A percentile compares a stretch with the other conserved stretches of the same genome.
phyloP scores from a whole-genome alignment of 2,329 filamentous ascomycete genomes.

The Dryadomyces quercivorus region DNA sequence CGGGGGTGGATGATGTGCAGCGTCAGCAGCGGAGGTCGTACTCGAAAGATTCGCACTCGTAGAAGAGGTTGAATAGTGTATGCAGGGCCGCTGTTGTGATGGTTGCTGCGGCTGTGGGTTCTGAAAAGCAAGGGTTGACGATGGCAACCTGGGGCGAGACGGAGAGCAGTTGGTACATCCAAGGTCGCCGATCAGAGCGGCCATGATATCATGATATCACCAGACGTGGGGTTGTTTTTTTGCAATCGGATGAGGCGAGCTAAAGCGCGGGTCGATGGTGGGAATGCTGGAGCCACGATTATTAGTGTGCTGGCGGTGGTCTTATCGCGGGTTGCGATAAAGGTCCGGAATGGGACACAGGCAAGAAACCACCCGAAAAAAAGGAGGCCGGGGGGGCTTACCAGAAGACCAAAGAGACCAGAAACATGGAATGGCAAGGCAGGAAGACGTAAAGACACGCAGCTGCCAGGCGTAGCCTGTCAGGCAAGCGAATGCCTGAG shows the following conservation, averaged over 20 bases:
- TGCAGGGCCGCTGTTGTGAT: neutral
- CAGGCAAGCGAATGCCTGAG: no score
- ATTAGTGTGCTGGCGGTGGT: slow-evolving; percentile 10
- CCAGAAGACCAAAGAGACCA: neutral
- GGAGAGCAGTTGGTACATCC: slow-evolving; percentile 57
- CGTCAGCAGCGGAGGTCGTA: neutral
- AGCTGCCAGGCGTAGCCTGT: neutral
- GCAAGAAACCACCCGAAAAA: neutral
- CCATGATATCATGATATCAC: slow-evolving; percentile 37
- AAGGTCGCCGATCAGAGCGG: slow-evolving; percentile 54
- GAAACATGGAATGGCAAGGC: no score
- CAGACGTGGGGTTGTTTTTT: neutral
- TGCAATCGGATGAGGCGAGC: neutral
- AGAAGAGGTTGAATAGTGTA: neutral
- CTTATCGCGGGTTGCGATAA: slow-evolving; percentile 11
- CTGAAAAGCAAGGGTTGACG: neutral
- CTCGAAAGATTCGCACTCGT: neutral
- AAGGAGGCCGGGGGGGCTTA: neutral
- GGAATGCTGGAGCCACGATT: slow-evolving; percentile 7
- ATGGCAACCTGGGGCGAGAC: slow-evolving; percentile 32
- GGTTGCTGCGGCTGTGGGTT: neutral
- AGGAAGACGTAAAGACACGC: neutral
- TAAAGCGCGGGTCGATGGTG: neutral
- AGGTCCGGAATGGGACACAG: slow-evolving; percentile 6
- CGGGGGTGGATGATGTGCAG: slow-evolving; percentile 3